Base-by-base conservation (phyloP, 176 grass and related monocot genomes). In the Phyllostachys edulis region DNA sequence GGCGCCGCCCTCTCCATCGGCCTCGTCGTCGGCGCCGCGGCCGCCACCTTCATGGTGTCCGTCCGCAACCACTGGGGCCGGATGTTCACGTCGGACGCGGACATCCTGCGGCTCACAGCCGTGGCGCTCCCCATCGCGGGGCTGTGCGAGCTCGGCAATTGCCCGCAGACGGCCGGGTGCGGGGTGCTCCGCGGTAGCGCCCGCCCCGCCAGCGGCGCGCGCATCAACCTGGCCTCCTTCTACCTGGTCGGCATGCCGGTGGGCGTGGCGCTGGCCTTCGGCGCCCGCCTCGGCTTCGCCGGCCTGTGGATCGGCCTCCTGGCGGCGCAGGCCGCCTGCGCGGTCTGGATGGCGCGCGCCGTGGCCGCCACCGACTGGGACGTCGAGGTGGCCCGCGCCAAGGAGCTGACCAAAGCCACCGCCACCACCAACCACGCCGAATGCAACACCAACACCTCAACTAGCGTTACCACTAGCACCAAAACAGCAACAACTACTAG, bases 231-330 rank as follows among this genome's bases (percentile, higher is more conserved):
- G 9, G 93, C 88, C 0, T 96, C 97, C 10, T 99, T 99, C 90
- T 99, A 99, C 90, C 81, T 99, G 16, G 91, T 99, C 4, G 97
- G 97, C 18, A 96, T 99, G 97, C 97, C 97, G 13, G 97, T 99
- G 9, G 97, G 93, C 7, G 38, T 99, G 51, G 75, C 90, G 7
- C 69, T 96, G 42, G 83, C 82, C 21, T 99, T 99, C 73, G 87
- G 82, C 1, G 85, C 77, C 4, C 65, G 89, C 57, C 91, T 99
- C 29, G 97, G 97, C 20, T 94, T 99, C 83, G 63, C 91, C 4
- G 97, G 93, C 2, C 90, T 99, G 32, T 99, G 97, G 97, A 69
- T 99, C 24, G 97, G 97, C 21, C 87, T 99, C 46, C 93, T 99
- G 0, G 91, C 97, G 1, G 97, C 97, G 57, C 97, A 99, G 80